These are phyloP conservation scores for Porphyrellus cyaneotinctus DNA, from an alignment of 768 basidiomycete genomes.

Conservation along the genomic window DNA sequence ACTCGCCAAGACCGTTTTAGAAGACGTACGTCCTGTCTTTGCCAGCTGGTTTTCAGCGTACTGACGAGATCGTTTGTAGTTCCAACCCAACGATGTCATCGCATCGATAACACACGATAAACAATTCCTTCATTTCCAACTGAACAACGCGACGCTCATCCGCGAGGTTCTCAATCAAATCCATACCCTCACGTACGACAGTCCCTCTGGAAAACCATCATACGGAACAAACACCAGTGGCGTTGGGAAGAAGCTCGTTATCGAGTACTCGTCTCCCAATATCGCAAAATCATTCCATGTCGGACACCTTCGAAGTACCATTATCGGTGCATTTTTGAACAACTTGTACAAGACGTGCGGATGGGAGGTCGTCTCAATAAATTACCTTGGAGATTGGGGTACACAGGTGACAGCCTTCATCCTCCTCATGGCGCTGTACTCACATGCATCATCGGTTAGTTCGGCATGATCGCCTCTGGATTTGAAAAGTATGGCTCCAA, in stretches of 20 bases:
- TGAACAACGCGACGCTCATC: slow-evolving; percentile 58
- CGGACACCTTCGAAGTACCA: slow-evolving; percentile 95
- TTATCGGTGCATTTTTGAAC: slow-evolving; percentile 91
- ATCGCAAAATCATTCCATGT: slow-evolving; percentile 99
- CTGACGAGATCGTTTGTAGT: slow-evolving; percentile 43
- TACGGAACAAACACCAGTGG: slow-evolving; percentile 83
- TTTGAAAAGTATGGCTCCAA: slow-evolving; percentile 90
- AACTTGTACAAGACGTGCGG: slow-evolving; percentile 91
- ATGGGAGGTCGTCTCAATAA: slow-evolving; percentile 87
- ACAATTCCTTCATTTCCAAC: slow-evolving; percentile 80
- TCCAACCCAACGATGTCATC: slow-evolving; percentile 79
- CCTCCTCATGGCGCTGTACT: not conserved
- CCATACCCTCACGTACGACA: slow-evolving; percentile 62
- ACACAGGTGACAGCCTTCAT: slow-evolving; percentile 64
- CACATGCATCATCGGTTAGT: slow-evolving; percentile 37
- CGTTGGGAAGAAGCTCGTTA: slow-evolving; percentile 74
- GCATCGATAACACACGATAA: slow-evolving; percentile 65
- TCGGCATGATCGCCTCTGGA: slow-evolving; percentile 85
- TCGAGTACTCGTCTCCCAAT: slow-evolving; percentile 96
- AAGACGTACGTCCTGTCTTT: slow-evolving; percentile 47
- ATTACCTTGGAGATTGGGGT: slow-evolving; percentile 98
- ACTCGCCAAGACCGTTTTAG: slow-evolving; percentile 68
- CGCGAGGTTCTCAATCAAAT: slow-evolving; percentile 69
- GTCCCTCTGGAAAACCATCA: slow-evolving; percentile 53
- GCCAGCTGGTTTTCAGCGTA: not conserved